Conservation (phyloP, 1,139 yeast species). For the Geotrichum candidum region DNA sequence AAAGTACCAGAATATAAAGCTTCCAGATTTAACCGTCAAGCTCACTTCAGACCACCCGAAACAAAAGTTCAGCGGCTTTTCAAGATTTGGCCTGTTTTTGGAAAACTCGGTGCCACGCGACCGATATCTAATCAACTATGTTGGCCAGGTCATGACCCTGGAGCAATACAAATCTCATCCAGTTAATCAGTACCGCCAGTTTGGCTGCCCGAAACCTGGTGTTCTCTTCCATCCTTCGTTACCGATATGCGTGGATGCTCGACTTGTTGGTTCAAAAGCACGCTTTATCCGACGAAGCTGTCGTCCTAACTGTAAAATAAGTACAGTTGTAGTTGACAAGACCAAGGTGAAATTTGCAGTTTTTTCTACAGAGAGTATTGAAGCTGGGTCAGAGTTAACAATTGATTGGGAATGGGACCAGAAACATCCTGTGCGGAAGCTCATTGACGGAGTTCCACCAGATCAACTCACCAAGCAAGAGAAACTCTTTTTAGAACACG, state of each 20-base stretch:
- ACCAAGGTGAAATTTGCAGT: slow-evolving; percentile 51
- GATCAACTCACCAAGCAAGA: slow-evolving; percentile 31
- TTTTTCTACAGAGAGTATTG: slow-evolving; percentile 52
- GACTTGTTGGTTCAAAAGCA: slow-evolving; percentile 71
- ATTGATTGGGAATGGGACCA: slow-evolving; percentile 87
- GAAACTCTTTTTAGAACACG: slow-evolving; percentile 23
- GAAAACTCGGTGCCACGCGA: slow-evolving; percentile 43
- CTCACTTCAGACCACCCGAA: slow-evolving; percentile 51
- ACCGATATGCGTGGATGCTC: slow-evolving; percentile 67
- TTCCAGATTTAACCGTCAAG: slow-evolving; percentile 35
- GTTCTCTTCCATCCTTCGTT: slow-evolving; percentile 50
- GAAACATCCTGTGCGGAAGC: slow-evolving; percentile 61
- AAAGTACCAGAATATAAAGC: slow-evolving; percentile 27
- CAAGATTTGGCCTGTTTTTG: slow-evolving; percentile 60
- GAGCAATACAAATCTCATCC: slow-evolving; percentile 57
- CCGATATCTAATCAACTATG: slow-evolving; percentile 54
- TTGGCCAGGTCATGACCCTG: slow-evolving; percentile 69
- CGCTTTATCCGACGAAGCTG: slow-evolving; percentile 76
- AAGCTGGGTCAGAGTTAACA: slow-evolving; percentile 60
- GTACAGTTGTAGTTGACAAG: slow-evolving; percentile 45
- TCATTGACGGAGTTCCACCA: slow-evolving; percentile 40
- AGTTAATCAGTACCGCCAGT: slow-evolving; percentile 68
- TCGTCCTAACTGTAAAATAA: slow-evolving; percentile 62
- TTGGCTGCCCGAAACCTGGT: slow-evolving; percentile 82
- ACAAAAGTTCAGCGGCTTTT: slow-evolving; percentile 65